Evolutionary conservation across 1,139 yeast species (phyloP).

Genomic region (Kodamaea sp.): DNA sequence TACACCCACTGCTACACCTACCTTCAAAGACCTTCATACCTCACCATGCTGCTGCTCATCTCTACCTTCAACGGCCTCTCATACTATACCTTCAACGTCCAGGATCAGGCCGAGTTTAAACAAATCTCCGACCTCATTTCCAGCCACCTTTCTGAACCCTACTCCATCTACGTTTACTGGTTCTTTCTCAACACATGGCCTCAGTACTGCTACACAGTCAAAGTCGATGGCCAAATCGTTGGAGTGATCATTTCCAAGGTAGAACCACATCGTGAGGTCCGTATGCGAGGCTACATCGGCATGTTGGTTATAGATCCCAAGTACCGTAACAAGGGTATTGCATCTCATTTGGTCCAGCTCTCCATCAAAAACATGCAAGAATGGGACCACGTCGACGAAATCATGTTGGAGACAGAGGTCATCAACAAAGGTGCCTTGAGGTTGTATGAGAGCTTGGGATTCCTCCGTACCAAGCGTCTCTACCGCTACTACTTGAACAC

Average conservation of each 20-base stretch:
- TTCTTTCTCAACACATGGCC: conserved; percentile 50
- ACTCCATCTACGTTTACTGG: conserved; percentile 52
- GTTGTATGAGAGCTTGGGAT: conserved; percentile 85
- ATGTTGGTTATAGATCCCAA: conserved; percentile 84
- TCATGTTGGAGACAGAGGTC: conserved; percentile 89
- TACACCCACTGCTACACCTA: no score
- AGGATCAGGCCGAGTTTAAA: conserved; percentile 27
- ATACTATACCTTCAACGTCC: conserved; percentile 23
- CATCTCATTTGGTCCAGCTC: conserved; percentile 64
- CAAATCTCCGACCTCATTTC: conserved; percentile 36
- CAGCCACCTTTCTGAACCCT: conserved; percentile 46
- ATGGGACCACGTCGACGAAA: conserved; percentile 71
- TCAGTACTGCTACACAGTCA: conserved; percentile 44
- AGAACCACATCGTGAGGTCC: conserved; percentile 71
- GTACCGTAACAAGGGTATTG: conserved; percentile 79
- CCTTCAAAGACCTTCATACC: neutral
- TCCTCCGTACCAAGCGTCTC: conserved; percentile 76
- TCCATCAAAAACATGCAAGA: conserved; percentile 68
- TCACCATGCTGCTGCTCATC: conserved; percentile 3
- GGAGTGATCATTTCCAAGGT: conserved; percentile 87
- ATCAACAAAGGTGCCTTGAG: conserved; percentile 73
- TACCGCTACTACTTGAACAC: conserved; percentile 86
- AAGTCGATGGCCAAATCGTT: conserved; percentile 30
- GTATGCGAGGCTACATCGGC: conserved; percentile 88
- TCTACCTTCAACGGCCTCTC: conserved; percentile 12